Evolutionary conservation across 805 yeast species (phyloP), one percentile per base, ranked within the genome.

Genomic region (Zygotorulaspora chibaensis): DNA sequence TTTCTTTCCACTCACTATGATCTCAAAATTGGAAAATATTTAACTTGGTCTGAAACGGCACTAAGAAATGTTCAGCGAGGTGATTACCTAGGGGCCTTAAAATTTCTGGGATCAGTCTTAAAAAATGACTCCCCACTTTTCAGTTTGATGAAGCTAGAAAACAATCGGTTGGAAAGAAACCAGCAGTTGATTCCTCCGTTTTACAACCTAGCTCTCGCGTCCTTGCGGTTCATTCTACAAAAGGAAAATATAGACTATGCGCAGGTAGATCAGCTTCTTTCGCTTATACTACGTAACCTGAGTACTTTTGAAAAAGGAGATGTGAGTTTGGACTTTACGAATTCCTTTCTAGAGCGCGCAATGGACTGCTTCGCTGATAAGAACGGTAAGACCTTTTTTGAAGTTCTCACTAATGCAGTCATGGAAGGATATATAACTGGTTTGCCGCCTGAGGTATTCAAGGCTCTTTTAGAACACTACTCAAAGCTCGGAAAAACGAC

Each of bases 381-480:
- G 1, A 61, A 70, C 15, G 59, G 56, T 2, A 61, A 56, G 0
- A 37, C 70, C 1, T 85, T 78, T 50, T 83, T 82, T 54, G 73
- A 72, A 2, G 65, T 68, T 0, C 60, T 88, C 27, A 81, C 80
- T 44, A 67, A 72, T 0, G 76, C 75, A 41, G 75, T 85, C 13
- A 52, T 77, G 16, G 63, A 69, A 1, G 76, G 76, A 0, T 56
- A 69, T 9, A 69, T 86, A 8, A 57, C 58, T 2, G 48, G 63
- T 0, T 60, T 89, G 3, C 79, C 96, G 0, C 90, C 96, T 0
- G 50, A 63, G 0, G 69, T 88, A 1, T 71, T 87, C 51, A 80
- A 79, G 53, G 73, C 72, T 10, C 72, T 90, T 66, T 83, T 90
- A 2, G 67, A 69, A 26, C 64, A 69, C 42, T 80, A 78, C 51